Conservation (phyloP, 176 grass and related monocot species). For the Oryza brachyantha region DNA sequence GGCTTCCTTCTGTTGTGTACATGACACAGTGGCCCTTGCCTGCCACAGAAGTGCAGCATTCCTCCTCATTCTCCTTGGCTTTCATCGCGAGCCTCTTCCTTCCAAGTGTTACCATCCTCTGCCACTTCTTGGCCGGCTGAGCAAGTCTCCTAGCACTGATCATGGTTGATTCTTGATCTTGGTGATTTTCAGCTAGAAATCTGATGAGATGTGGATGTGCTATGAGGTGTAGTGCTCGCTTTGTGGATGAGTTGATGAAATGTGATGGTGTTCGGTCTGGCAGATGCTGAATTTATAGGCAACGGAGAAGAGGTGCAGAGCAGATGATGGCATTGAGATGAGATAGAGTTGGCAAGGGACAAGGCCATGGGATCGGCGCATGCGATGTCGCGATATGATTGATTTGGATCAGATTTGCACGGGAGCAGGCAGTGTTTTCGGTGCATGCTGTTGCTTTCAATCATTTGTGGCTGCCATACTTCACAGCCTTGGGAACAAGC, state of each 20-base stretch:
- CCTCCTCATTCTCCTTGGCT: neutral
- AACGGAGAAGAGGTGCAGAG: neutral
- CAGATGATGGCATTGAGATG: neutral
- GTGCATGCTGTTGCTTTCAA: neutral
- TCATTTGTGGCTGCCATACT: neutral
- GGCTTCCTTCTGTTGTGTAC: constrained; percentile 36
- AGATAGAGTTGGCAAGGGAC: constrained; percentile 9
- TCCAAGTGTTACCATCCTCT: constrained; percentile 28
- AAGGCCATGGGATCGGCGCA: neutral
- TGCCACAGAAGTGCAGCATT: constrained; percentile 1
- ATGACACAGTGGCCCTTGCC: constrained; percentile 39
- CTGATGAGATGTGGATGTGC: neutral
- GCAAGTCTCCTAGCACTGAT: neutral
- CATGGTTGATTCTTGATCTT: neutral
- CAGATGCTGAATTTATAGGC: neutral
- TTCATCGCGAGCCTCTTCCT: constrained; percentile 39
- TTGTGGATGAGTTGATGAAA: neutral
- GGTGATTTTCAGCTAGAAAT: neutral
- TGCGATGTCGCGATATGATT: neutral
- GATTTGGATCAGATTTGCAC: constrained; percentile 19
- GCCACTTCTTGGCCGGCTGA: constrained; percentile 25
- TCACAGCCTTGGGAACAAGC: neutral
- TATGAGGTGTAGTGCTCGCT: neutral
- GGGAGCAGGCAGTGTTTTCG: constrained; percentile 30
- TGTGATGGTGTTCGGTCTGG: neutral